Conservation (phyloP, 1,139 yeast species). For the Geotrichum citri-aurantii region DNA sequence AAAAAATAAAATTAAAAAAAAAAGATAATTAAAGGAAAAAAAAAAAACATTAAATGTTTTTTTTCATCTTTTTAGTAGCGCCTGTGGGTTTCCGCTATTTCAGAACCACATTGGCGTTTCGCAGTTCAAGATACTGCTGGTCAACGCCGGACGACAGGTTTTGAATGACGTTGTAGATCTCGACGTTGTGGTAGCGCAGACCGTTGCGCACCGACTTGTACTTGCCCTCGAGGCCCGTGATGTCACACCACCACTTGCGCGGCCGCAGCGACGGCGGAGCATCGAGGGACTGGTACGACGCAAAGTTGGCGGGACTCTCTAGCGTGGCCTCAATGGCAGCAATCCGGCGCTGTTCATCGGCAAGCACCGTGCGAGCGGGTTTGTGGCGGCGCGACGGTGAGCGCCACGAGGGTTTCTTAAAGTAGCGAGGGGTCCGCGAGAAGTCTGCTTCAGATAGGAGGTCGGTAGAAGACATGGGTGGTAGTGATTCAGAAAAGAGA, state of each 20-base stretch:
- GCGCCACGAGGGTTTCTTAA: slow-evolving; percentile 52
- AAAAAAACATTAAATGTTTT: background rate
- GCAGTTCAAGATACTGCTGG: slow-evolving; percentile 80
- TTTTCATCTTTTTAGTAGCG: background rate
- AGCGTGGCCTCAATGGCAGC: slow-evolving; percentile 17
- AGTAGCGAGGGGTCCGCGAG: slow-evolving; percentile 31
- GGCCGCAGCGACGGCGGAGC: slow-evolving; percentile 91
- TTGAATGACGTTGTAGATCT: slow-evolving; percentile 73
- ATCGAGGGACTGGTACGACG: slow-evolving; percentile 42
- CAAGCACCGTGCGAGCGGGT: slow-evolving; percentile 64
- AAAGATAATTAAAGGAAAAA: background rate
- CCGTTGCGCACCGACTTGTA: slow-evolving; percentile 76
- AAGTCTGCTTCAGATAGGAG: slow-evolving; percentile 28
- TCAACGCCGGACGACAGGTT: slow-evolving; percentile 87
- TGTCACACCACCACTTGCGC: slow-evolving; percentile 80
- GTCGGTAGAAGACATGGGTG: slow-evolving; percentile 2
- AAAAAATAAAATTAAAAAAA: background rate
- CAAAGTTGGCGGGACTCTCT: slow-evolving; percentile 2
- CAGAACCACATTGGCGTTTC: slow-evolving; percentile 84
- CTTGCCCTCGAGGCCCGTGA: slow-evolving; percentile 78
- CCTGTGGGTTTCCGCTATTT: slow-evolving; percentile 34
- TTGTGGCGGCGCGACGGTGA: slow-evolving; percentile 61
- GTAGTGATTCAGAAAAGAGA: background rate
- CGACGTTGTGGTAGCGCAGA: slow-evolving; percentile 74
- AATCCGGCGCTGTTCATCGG: slow-evolving; percentile 70